phyloP scores from a whole-genome alignment of 2,329 filamentous ascomycete genomes.

The Drechslera avenae region DNA sequence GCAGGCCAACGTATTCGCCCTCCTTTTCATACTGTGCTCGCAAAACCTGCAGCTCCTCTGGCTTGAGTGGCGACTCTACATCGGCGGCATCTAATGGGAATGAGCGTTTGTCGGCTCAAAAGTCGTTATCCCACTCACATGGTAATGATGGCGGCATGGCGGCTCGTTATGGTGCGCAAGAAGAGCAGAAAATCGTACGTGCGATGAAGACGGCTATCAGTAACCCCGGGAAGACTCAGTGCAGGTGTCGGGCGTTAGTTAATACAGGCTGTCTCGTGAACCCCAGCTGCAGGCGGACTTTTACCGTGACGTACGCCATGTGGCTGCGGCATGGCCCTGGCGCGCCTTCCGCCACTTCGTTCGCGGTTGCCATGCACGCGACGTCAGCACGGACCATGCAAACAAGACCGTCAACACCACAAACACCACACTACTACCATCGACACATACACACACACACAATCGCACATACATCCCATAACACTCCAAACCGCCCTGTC shows the following conservation, averaged over 20 bases:
- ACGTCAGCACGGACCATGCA: conserved; percentile 30
- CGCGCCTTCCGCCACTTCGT: conserved; percentile 17
- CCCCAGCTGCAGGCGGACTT: conserved; percentile 17
- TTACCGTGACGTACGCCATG: conserved; percentile 44
- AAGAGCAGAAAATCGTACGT: not conserved
- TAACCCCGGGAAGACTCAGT: not conserved
- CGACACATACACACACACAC: not conserved
- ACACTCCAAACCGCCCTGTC: not conserved
- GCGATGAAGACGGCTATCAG: not conserved
- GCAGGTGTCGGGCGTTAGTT: conserved; percentile 4
- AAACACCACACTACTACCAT: no score
- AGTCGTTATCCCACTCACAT: conserved; percentile 32
- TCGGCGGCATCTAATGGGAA: conserved; percentile 81
- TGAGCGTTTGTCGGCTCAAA: conserved; percentile 29
- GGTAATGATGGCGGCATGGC: conserved; percentile 46
- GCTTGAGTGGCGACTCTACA: conserved; percentile 92
- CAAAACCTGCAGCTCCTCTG: conserved; percentile 89
- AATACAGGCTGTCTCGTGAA: conserved; percentile 25
- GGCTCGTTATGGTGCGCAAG: conserved; percentile 7
- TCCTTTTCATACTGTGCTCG: conserved; percentile 96
- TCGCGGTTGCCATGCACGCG: conserved; percentile 38
- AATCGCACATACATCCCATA: not conserved
- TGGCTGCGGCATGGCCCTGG: conserved; percentile 20
- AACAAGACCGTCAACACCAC: conserved; percentile 43
- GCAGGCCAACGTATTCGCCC: conserved; percentile 92